phyloP scores from a whole-genome alignment of 2,329 filamentous ascomycete species.

The Ilyonectria robusta region DNA sequence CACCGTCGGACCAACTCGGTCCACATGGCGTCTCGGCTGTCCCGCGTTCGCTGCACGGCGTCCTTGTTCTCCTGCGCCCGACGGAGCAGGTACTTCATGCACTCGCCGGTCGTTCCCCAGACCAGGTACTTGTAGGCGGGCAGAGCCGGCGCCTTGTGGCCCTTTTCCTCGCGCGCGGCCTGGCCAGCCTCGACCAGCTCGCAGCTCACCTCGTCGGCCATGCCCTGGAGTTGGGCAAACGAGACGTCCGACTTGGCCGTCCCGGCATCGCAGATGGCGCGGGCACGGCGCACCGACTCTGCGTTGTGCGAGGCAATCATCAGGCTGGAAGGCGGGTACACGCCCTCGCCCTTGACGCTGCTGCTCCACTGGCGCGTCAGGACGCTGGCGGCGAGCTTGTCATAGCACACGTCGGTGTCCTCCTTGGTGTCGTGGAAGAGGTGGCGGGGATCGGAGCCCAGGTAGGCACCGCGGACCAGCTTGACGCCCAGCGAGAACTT shows the following conservation, averaged over 20 bases:
- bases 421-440: constrained; percentile 81
- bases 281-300: constrained; percentile 74
- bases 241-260: constrained; percentile 57
- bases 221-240: constrained; percentile 86
- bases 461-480: constrained; percentile 82
- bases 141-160: constrained; percentile 53
- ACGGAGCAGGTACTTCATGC: constrained; percentile 83
- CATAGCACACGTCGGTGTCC: constrained; percentile 80
- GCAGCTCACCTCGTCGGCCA: constrained; percentile 93
- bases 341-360: constrained; percentile 53
- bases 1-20: constrained; percentile 71
- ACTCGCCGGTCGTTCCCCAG: constrained; percentile 82
- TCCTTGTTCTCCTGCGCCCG: constrained; percentile 79
- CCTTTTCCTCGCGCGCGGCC: constrained; percentile 48
- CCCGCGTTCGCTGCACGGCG: constrained; percentile 74
- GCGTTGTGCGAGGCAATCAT: constrained; percentile 89
- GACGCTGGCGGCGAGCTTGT: constrained; percentile 77
- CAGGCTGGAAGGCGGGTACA: constrained; percentile 72
- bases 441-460: constrained; percentile 77
- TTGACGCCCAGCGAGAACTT: constrained; percentile 80
- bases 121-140: constrained; percentile 80
- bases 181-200: constrained; percentile 63
- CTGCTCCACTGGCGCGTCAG: constrained; percentile 67
- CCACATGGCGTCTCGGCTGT: constrained; percentile 74
- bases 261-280: constrained; percentile 64